Percentiles rank a stretch among this genome's conserved stretches.
phyloP scores from a whole-genome alignment of 805 yeast species.

The Cyberlindnera mycetangii region DNA sequence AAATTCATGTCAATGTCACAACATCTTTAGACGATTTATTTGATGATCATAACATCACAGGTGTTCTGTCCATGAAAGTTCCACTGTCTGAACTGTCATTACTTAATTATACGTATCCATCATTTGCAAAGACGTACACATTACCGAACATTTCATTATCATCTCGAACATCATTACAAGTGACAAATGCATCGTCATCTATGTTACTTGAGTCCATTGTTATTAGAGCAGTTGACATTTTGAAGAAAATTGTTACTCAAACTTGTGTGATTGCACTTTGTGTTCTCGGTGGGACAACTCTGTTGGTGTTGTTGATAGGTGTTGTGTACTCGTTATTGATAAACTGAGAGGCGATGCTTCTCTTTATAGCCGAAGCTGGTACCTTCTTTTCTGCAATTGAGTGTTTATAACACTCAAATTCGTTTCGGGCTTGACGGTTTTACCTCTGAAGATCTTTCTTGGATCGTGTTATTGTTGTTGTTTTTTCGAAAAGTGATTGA shows the following conservation, averaged over 20 bases:
- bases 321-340: slow-evolving; percentile 11
- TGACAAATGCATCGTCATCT: slow-evolving; percentile 1
- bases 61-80: neutral
- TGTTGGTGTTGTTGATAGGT: slow-evolving; percentile 9
- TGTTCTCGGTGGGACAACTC: slow-evolving; percentile 2
- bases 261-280: slow-evolving; percentile 1
- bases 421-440: too few species aligned
- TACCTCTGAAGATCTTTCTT: too few species aligned
- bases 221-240: neutral
- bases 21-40: slow-evolving; percentile 1
- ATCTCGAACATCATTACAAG: neutral
- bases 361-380: too few species aligned
- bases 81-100: neutral
- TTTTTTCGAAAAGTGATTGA: neutral
- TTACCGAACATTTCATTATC: slow-evolving; percentile 1
- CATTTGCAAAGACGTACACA: neutral
- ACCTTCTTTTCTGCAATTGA: neutral
- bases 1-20: slow-evolving; percentile 2
- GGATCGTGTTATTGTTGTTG: too few species aligned
- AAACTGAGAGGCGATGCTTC: neutral
- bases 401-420: neutral
- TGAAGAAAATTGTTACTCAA: neutral
- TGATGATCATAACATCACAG: slow-evolving; percentile 8
- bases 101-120: neutral
- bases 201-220: neutral